These are phyloP conservation scores for Basidioascus undulatus DNA, from an alignment of 768 basidiomycete genomes.

Conservation along the genomic window DNA sequence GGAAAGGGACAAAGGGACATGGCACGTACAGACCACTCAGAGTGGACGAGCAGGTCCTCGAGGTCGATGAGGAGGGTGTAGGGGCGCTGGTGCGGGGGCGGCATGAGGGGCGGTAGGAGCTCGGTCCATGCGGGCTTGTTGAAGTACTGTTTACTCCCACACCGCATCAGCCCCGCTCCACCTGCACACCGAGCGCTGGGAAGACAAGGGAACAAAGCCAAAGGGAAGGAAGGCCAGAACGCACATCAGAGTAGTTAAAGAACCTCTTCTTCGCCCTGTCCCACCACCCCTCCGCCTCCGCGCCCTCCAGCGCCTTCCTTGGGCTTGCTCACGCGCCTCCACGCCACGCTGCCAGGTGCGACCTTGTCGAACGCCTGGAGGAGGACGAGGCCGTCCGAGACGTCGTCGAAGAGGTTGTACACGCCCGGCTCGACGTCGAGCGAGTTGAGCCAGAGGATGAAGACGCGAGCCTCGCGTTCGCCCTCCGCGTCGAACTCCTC, in stretches of 20 bases:
- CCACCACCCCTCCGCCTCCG: constrained; percentile 20
- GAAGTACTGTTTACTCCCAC: constrained; percentile 69
- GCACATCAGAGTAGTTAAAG: too few species aligned
- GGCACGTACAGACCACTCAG: constrained; percentile 76
- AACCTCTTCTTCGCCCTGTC: constrained; percentile 45
- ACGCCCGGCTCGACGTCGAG: constrained; percentile 89
- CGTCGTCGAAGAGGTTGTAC: constrained; percentile 85
- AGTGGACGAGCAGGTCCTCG: constrained; percentile 74
- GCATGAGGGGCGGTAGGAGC: constrained; percentile 65
- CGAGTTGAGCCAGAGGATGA: constrained; percentile 94
- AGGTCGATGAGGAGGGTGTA: constrained; percentile 78
- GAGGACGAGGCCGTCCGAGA: constrained; percentile 69
- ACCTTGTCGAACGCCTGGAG: constrained; percentile 95
- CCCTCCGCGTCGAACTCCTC: constrained; percentile 99
- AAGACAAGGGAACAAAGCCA: too few species aligned
- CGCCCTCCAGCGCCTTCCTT: constrained; percentile 32
- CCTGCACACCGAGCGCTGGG: too few species aligned
- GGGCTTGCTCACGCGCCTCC: constrained; percentile 90
- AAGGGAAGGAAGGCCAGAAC: too few species aligned
- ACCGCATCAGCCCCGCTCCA: too few species aligned
- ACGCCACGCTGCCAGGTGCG: constrained; percentile 69
- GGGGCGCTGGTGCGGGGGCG: constrained; percentile 59
- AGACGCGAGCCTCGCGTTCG: constrained; percentile 90
- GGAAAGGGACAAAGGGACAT: not conserved
- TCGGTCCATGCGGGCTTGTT: constrained; percentile 84